phyloP scores from a whole-genome alignment of 441 rosid genomes.

The Sinapis alba region DNA sequence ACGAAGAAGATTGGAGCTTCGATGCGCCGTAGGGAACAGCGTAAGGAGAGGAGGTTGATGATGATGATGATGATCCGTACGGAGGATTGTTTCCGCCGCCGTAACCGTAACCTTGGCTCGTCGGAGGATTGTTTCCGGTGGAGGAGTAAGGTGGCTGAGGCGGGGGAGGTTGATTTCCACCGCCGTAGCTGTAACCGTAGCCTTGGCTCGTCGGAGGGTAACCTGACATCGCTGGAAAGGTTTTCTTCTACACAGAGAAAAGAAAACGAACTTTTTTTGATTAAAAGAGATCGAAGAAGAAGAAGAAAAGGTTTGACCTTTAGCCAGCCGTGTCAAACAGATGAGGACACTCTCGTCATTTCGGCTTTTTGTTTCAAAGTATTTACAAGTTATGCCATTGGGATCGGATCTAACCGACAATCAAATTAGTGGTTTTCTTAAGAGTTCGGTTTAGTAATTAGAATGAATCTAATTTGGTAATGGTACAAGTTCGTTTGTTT shows the following conservation, averaged over 20 bases:
- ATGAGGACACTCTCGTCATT: slow-evolving; percentile 1
- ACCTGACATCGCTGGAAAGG: background rate
- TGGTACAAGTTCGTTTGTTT: background rate
- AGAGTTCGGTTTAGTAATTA: background rate
- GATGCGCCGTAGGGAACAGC: slow-evolving; percentile 15
- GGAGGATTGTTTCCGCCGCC: slow-evolving; percentile 26
- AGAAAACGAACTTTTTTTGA: background rate
- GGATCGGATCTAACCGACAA: slow-evolving; percentile 28
- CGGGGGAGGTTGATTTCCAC: slow-evolving; percentile 27
- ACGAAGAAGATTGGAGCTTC: background rate
- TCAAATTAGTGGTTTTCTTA: background rate
- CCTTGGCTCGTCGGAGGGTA: slow-evolving; percentile 30
- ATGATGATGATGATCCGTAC: slow-evolving; percentile 26
- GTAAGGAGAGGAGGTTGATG: slow-evolving; percentile 14
- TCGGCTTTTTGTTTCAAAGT: background rate
- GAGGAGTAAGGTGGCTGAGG: slow-evolving; percentile 20
- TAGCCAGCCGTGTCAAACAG: background rate
- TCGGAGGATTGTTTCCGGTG: slow-evolving; percentile 24
- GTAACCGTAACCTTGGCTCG: slow-evolving; percentile 29
- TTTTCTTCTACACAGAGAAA: background rate
- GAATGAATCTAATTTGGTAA: background rate
- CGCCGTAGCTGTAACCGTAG: slow-evolving; percentile 34
- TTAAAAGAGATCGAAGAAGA: slow-evolving; percentile 2
- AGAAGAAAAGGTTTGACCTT: slow-evolving; percentile 12
- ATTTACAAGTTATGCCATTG: slow-evolving; percentile 31